These are phyloP conservation scores for Penicillium oxalicum DNA, from an alignment of 2,329 filamentous ascomycete genomes.

Conservation along the genomic window DNA sequence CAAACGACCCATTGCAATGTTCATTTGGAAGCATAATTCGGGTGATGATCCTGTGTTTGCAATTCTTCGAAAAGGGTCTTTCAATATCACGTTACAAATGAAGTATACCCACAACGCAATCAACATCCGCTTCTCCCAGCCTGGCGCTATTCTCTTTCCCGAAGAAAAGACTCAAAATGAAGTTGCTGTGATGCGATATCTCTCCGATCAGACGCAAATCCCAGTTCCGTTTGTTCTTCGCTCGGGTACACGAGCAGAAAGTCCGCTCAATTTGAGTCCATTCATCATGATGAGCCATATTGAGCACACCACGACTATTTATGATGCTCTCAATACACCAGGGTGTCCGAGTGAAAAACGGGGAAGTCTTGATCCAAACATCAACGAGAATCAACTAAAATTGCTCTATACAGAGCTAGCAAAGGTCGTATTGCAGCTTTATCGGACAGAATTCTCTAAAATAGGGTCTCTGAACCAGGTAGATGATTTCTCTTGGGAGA, in stretches of 20 bases:
- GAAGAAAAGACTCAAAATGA: neutral
- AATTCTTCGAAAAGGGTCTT: neutral
- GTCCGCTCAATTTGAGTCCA: slow-evolving; percentile 7
- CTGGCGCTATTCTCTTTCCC: neutral
- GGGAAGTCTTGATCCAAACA: slow-evolving; percentile 24
- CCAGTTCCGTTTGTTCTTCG: neutral
- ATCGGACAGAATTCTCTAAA: neutral
- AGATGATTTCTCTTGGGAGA: slow-evolving; percentile 2
- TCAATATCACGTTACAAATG: neutral
- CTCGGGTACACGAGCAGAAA: neutral
- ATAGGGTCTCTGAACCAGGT: slow-evolving; percentile 1
- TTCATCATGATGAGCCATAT: slow-evolving; percentile 34
- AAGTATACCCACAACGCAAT: neutral
- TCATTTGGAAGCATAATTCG: neutral
- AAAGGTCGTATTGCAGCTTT: slow-evolving; percentile 4
- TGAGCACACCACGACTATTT: slow-evolving; percentile 4
- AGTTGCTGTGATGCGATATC: neutral
- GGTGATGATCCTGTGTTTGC: neutral
- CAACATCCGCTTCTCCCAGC: neutral
- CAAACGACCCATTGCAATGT: neutral
- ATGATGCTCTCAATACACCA: slow-evolving; percentile 6
- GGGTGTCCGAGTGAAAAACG: neutral
- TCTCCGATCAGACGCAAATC: neutral
- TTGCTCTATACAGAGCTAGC: slow-evolving; percentile 15
- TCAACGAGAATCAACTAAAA: slow-evolving; percentile 29